These are phyloP conservation scores for Mrakiaceae sp. DNA, from an alignment of 1,284 basidiomycete species.

Conservation along the genomic window DNA sequence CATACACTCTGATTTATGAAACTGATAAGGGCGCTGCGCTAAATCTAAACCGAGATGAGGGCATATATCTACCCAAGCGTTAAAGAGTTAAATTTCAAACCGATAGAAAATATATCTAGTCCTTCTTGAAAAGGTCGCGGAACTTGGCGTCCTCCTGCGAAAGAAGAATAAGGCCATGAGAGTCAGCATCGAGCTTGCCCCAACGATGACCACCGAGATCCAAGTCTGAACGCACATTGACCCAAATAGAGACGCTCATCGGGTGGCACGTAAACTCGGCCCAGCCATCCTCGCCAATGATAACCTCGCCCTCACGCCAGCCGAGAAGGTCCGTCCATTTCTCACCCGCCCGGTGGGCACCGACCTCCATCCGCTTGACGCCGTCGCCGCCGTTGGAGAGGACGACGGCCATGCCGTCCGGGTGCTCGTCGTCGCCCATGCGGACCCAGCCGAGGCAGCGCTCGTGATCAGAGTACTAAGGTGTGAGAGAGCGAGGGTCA, in stretches of 20 bases:
- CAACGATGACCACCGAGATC: not conserved
- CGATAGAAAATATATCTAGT: not conserved
- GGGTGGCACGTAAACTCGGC: slow-evolving; percentile 41
- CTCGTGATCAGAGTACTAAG: slow-evolving; percentile 40
- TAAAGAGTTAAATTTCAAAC: too few species aligned
- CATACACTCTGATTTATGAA: too few species aligned
- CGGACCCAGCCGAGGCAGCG: slow-evolving; percentile 43
- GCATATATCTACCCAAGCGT: too few species aligned
- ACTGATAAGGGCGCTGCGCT: too few species aligned
- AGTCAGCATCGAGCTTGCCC: not conserved
- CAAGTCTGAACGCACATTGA: slow-evolving; percentile 24
- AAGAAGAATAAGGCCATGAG: not conserved
- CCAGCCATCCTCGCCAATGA: slow-evolving; percentile 46
- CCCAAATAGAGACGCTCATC: slow-evolving; percentile 42
- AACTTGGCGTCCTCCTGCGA: slow-evolving; percentile 7
- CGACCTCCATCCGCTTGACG: slow-evolving; percentile 40
- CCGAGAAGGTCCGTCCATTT: slow-evolving; percentile 47
- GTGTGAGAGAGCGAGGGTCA: slow-evolving; percentile 23
- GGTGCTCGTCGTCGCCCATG: slow-evolving; percentile 39
- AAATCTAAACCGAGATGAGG: too few species aligned
- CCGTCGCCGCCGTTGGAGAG: slow-evolving; percentile 36
- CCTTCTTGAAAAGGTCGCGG: slow-evolving; percentile 9
- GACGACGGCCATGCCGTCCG: slow-evolving; percentile 40
- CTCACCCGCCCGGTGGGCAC: slow-evolving; percentile 43
- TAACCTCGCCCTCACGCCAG: slow-evolving; percentile 44